Conservation (phyloP, 2,329 filamentous ascomycete genomes). For the Cadophora gregata region DNA sequence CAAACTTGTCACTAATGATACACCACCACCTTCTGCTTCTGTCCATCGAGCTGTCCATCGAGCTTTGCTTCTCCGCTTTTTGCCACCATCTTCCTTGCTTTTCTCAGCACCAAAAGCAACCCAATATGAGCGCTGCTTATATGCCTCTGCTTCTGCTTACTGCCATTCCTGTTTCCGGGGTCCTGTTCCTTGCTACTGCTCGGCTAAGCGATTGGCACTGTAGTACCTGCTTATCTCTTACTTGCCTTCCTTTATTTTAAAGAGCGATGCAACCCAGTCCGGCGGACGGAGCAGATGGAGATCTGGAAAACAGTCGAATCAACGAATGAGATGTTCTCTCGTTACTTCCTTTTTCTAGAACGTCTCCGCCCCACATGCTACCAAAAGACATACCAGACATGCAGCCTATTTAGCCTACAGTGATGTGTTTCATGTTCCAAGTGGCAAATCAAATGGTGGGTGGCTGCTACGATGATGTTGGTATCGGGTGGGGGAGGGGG, state of each 20-base stretch:
- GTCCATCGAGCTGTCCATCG: neutral
- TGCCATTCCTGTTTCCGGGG: neutral
- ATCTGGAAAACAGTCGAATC: neutral
- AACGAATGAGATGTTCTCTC: neutral
- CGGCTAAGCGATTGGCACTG: neutral
- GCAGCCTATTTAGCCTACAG: neutral
- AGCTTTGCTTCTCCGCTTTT: neutral
- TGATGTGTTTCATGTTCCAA: conserved; percentile 5
- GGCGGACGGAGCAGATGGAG: neutral
- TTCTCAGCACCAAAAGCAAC: neutral
- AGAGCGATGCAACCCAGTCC: neutral
- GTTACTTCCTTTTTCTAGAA: neutral
- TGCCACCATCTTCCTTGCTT: neutral
- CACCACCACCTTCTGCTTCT: neutral
- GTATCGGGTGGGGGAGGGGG: neutral
- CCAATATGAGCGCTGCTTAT: neutral
- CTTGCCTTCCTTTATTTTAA: neutral
- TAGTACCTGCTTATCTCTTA: neutral
- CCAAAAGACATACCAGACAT: neutral
- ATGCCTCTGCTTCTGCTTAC: neutral
- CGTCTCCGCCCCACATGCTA: neutral
- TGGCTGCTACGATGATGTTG: neutral
- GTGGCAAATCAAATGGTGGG: neutral
- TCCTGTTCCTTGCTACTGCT: neutral
- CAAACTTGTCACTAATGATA: too few species aligned